Conservation (phyloP, 2,329 filamentous ascomycete species). For the Domatiomyces globalis region DNA sequence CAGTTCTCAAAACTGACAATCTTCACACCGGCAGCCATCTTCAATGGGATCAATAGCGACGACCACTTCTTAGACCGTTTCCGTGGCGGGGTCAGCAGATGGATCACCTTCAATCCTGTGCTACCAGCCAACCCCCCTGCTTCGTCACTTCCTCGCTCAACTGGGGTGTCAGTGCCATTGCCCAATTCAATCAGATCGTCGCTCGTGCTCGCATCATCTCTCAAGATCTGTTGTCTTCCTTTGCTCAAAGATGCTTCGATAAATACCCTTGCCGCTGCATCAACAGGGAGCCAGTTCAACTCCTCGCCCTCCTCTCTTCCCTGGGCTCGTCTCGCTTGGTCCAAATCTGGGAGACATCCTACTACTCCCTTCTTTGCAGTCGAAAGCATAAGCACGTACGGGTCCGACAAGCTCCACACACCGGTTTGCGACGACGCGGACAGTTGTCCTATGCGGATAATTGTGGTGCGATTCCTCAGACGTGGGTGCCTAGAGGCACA, state of each 20-base stretch:
- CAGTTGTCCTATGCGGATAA: conserved; percentile 39
- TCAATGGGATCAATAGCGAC: no score
- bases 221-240: no score
- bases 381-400: conserved; percentile 39
- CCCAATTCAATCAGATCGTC: no score
- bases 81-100: conserved; percentile 5
- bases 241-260: conserved; percentile 10
- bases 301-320: conserved; percentile 24
- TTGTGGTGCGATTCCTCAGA: conserved; percentile 24
- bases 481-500: conserved; percentile 24
- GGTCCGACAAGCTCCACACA: conserved; percentile 39
- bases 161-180: no score
- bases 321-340: not conserved
- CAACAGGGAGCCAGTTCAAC: conserved; percentile 32
- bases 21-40: conserved; percentile 9
- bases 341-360: conserved; percentile 32
- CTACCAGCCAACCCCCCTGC: conserved; percentile 5
- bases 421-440: conserved; percentile 35
- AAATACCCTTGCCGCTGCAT: conserved; percentile 27
- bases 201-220: no score
- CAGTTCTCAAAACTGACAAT: conserved; percentile 29
- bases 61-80: no score
- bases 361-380: conserved; percentile 29
- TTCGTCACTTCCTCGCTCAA: no score
- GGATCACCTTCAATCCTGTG: not conserved